A percentile compares a stretch with the other conserved stretches of the same genome.
phyloP scores from a whole-genome alignment of 352 stramenopile species.

The Blastocystis sp. region DNA sequence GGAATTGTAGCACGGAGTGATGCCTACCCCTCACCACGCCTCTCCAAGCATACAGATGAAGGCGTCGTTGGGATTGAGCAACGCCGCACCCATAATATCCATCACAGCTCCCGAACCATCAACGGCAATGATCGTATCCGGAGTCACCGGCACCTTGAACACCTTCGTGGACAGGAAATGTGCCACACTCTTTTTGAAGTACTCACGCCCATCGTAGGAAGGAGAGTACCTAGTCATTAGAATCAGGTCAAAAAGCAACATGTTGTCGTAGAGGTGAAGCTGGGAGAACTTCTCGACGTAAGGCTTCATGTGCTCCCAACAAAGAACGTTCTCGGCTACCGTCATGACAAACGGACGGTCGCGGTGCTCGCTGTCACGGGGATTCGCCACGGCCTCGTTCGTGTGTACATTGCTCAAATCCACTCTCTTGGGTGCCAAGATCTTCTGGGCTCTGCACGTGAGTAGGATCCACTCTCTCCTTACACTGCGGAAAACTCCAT shows the following conservation, averaged over 20 bases:
- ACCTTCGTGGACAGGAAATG: slow-evolving; percentile 31
- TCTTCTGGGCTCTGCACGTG: slow-evolving; percentile 22
- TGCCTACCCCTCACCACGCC: not conserved
- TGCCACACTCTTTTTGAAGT: slow-evolving; percentile 54
- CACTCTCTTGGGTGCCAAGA: slow-evolving; percentile 44
- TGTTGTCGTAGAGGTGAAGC: slow-evolving; percentile 53
- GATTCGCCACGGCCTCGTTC: not conserved
- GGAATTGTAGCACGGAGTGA: slow-evolving; percentile 68
- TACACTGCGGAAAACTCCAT: slow-evolving; percentile 62
- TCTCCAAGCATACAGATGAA: slow-evolving; percentile 57
- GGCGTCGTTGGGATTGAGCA: slow-evolving; percentile 45
- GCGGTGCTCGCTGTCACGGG: not conserved
- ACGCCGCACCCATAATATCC: slow-evolving; percentile 60
- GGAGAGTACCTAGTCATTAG: slow-evolving; percentile 16
- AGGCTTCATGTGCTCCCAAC: slow-evolving; percentile 52
- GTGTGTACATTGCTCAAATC: slow-evolving; percentile 41
- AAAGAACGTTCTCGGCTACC: slow-evolving; percentile 65
- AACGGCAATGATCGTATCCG: slow-evolving; percentile 9
- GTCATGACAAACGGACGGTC: slow-evolving; percentile 54
- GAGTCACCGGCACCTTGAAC: slow-evolving; percentile 1
- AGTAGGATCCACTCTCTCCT: not conserved
- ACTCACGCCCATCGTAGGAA: slow-evolving; percentile 39
- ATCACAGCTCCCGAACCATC: slow-evolving; percentile 54
- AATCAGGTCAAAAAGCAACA: not conserved
- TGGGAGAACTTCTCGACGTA: slow-evolving; percentile 28